Base-by-base conservation (phyloP, 2,329 filamentous ascomycete species). In the Corniculantispora saksenae region DNA sequence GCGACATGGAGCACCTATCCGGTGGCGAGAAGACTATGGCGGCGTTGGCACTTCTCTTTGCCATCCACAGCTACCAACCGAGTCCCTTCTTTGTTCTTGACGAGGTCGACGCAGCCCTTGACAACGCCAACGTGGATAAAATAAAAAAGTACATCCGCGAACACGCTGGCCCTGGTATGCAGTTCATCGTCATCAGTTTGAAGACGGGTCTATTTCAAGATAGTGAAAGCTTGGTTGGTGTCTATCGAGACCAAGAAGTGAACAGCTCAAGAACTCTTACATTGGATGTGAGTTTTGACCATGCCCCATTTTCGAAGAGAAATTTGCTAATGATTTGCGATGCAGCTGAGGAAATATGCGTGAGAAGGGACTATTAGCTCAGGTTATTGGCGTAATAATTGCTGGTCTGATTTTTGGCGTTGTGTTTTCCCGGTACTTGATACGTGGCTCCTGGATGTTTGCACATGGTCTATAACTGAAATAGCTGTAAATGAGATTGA, bases 21-120 rank as follows among this genome's bases (percentile, higher is more conserved):
- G 95, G 95, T 72, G 95, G 95, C 64, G 95, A 99, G 80, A 99
- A 99, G 84, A 99, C 95, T 0, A 99, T 99, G 90, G 95, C 95
- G 1, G 95, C 95, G 17, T 83, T 99, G 47, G 95, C 95, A n/a
- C 84, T 99, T 48, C 85, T 99, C 5, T 99, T 99, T 76, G 95
- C 95, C 25, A 94, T 99, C 64, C 95, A 99, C 81, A 94, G 91
- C 66, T 99, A 94, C 81, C 94, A 97, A 75, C 94, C 95, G 0
- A 92, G 88, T 66, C 95, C 96, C 0, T 99, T 99, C 82, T 99
- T 99, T 77, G 95, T 99, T 40, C 87, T 99, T 9, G 95, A 99
- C 75, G 95, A 99, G 80, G 94, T 99, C 17, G 95, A 99, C 75
- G 96, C 95, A 12, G 96, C 95, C 48, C 86, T 99, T n/a, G 95